Evolutionary conservation across 768 basidiomycete genomes (phyloP).

Genomic region (Galerina sulciceps): DNA sequence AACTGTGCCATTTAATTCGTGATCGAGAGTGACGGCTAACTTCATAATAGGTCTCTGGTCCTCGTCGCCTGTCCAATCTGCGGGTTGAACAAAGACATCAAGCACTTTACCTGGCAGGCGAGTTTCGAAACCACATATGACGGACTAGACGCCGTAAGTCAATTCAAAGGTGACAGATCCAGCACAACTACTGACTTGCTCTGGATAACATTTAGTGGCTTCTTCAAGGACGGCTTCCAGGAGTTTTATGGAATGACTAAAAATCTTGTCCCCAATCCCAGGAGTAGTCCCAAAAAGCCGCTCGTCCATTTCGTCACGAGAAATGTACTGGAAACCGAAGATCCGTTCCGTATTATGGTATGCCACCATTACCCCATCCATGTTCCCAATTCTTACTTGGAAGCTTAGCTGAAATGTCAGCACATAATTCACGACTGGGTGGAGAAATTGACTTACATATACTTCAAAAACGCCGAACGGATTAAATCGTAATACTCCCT

Average conservation of each 20-base stretch:
- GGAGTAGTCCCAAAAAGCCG: slow-evolving; percentile 65
- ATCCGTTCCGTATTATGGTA: slow-evolving; percentile 87
- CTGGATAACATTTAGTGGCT: slow-evolving; percentile 62
- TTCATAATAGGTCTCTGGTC: slow-evolving; percentile 55
- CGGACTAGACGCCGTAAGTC: slow-evolving; percentile 40
- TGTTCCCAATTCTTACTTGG: slow-evolving; percentile 94
- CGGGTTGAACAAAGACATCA: slow-evolving; percentile 72
- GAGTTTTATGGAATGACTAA: slow-evolving; percentile 71
- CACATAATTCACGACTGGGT: background rate
- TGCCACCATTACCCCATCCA: slow-evolving; percentile 92
- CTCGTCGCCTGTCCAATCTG: slow-evolving; percentile 44
- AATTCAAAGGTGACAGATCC: background rate
- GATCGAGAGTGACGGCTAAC: slow-evolving; percentile 50
- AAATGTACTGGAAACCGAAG: slow-evolving; percentile 94
- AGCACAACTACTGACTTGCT: slow-evolving; percentile 51
- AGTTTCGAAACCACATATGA: slow-evolving; percentile 68
- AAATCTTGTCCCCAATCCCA: slow-evolving; percentile 72
- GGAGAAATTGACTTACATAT: slow-evolving; percentile 53
- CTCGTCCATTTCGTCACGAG: slow-evolving; percentile 86
- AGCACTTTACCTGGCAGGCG: slow-evolving; percentile 43
- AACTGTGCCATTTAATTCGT: slow-evolving; percentile 21
- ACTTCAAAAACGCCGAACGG: slow-evolving; percentile 93
- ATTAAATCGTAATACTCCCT: slow-evolving; percentile 94
- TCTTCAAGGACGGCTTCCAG: slow-evolving; percentile 71
- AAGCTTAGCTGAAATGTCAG: slow-evolving; percentile 52